These are phyloP conservation scores for Crithidia expoeki DNA, from an alignment of 208 protist genomes.

Conservation along the genomic window DNA sequence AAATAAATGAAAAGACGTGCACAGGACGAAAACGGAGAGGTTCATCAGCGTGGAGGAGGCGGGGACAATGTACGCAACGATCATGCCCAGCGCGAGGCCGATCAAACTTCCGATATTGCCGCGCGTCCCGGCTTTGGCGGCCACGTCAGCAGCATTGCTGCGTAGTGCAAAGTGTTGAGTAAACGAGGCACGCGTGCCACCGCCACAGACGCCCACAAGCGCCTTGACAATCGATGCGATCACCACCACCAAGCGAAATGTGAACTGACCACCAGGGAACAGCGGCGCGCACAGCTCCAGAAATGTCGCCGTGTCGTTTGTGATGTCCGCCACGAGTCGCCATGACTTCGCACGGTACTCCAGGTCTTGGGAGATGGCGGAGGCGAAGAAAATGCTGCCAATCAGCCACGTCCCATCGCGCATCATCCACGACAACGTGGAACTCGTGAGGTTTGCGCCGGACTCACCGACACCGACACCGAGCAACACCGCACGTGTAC, in stretches of 20 bases:
- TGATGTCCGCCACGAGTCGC: slow-evolving; percentile 61
- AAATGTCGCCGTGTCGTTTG: slow-evolving; percentile 45
- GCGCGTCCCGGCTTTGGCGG: slow-evolving; percentile 57
- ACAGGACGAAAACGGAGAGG: slow-evolving; percentile 35
- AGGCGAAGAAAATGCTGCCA: slow-evolving; percentile 53
- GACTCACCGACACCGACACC: slow-evolving; percentile 52
- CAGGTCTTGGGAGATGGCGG: slow-evolving; percentile 34
- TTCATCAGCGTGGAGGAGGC: slow-evolving; percentile 25
- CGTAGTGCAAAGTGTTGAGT: slow-evolving; percentile 63
- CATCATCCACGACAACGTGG: slow-evolving; percentile 60
- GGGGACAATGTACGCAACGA: slow-evolving; percentile 40
- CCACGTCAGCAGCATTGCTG: slow-evolving; percentile 61
- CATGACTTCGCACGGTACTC: slow-evolving; percentile 66
- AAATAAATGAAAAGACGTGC: slow-evolving; percentile 42
- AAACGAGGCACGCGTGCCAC: slow-evolving; percentile 44
- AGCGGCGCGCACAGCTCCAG: slow-evolving; percentile 51
- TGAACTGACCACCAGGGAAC: slow-evolving; percentile 25
- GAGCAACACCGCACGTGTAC: slow-evolving; percentile 57
- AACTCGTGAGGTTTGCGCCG: slow-evolving; percentile 43
- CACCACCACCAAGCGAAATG: slow-evolving; percentile 36
- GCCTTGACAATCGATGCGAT: slow-evolving; percentile 42
- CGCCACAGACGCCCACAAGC: slow-evolving; percentile 50
- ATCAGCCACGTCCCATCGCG: slow-evolving; percentile 60
- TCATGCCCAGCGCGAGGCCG: slow-evolving; percentile 45
- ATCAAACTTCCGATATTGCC: slow-evolving; percentile 47